Evolutionary conservation across 495 filamentous ascomycete species (phyloP).

Genomic region (Aspergillus taichungensis): DNA sequence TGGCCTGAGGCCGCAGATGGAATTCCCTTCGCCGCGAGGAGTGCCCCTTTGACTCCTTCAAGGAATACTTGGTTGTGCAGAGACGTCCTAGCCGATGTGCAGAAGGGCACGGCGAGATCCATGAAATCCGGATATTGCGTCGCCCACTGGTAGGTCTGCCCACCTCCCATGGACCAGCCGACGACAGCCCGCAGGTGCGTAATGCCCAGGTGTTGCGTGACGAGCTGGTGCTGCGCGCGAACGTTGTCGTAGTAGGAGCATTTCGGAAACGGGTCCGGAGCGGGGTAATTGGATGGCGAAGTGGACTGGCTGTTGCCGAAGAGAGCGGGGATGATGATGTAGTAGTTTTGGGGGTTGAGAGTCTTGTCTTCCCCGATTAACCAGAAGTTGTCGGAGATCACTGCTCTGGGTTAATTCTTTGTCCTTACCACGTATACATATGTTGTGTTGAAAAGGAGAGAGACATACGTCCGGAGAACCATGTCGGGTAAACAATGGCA

Average conservation of each 20-base stretch:
- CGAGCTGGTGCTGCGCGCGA: constrained; percentile 53
- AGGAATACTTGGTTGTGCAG: constrained; percentile 67
- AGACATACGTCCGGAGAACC: constrained; percentile 53
- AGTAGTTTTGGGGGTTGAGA: constrained; percentile 53
- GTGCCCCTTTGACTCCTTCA: constrained; percentile 59
- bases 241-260: constrained; percentile 64
- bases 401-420: constrained; percentile 13
- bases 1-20: constrained; percentile 40
- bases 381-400: constrained; percentile 57
- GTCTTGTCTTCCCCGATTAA: constrained; percentile 53
- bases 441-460: neutral
- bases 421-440: neutral
- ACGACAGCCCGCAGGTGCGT: constrained; percentile 53
- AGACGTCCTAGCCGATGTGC: constrained; percentile 56
- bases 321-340: constrained; percentile 60
- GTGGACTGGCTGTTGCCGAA: constrained; percentile 68
- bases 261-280: constrained; percentile 47
- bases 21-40: constrained; percentile 53
- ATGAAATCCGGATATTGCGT: constrained; percentile 64
- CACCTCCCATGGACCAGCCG: constrained; percentile 66
- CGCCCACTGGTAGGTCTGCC: constrained; percentile 62
- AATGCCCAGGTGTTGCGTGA: constrained; percentile 55
- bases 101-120: constrained; percentile 59
- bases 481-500: constrained; percentile 61
- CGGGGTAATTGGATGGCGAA: constrained; percentile 55